These are phyloP conservation scores for Solanum chacoense DNA, from an alignment of 305 asterid genomes.

Conservation along the genomic window DNA sequence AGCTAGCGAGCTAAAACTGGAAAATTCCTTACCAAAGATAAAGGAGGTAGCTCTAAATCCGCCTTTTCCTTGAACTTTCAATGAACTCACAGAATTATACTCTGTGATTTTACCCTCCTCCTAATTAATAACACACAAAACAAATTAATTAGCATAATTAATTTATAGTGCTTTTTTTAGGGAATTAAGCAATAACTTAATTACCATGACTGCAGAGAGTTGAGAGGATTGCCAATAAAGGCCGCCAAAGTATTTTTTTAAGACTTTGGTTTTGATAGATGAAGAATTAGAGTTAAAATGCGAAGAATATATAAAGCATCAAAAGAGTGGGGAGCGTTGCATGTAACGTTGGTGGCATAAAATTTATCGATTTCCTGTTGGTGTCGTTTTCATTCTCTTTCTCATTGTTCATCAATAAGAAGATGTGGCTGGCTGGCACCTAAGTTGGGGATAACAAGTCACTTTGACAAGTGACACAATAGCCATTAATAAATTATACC, in stretches of 20 bases:
- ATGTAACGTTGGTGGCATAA: conserved; percentile 7
- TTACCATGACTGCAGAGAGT: conserved; percentile 1
- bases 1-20: background rate
- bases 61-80: conserved; percentile 11
- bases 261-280: background rate
- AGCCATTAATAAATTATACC: background rate
- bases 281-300: background rate
- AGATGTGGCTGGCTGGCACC: background rate
- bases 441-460: background rate
- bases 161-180: background rate
- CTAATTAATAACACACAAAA: background rate
- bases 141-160: background rate
- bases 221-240: background rate
- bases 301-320: background rate
- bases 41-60: conserved; percentile 31
- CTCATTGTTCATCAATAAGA: background rate
- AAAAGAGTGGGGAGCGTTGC: conserved; percentile 1
- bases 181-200: background rate
- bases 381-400: background rate
- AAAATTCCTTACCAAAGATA: conserved; percentile 19
- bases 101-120: background rate
- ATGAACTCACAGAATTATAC: background rate
- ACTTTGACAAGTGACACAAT: background rate
- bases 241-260: background rate
- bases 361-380: background rate